Base-by-base conservation (phyloP, 2,329 filamentous ascomycete genomes). In the Meredithiella fracta region DNA sequence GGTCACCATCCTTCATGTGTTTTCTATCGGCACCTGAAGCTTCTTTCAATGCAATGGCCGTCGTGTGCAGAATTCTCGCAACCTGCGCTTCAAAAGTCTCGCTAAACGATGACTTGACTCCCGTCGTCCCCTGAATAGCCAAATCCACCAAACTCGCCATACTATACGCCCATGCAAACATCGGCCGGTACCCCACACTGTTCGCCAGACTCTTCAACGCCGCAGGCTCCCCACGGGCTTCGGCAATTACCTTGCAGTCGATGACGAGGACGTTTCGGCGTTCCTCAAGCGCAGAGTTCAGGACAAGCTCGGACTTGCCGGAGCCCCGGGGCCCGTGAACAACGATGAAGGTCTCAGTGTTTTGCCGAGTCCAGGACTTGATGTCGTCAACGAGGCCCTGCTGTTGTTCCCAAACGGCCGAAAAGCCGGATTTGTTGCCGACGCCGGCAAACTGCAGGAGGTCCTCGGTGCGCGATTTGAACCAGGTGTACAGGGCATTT, bases 141-240 rank as follows among this genome's bases (percentile, higher is more conserved):
- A 97, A 77, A 63, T 97, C 92, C 60, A 95, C 75, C 69, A 96
- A 79, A 66, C 89, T 94, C 68, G 86, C 94, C 61, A 97, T 80
- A 64, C 82, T 95, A 68, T 97, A 96, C 70, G 94, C 85, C 86
- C 90, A 97, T 0, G 87, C 94, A 67, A 98, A 98, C 0, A 98
- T 81, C 0, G 92, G 92, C 7, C 86, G 77, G 65, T 96, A 97
- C 7, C 92, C 91, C 51, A 97, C 90, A 60, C 90, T 80, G 1
- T 74, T 71, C 0, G 91, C 92, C 4, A 92, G 82, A 42, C 84
- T 82, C 59, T 80, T 80, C 63, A 98, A 95, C 0, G 86, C 95
- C 2, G 82, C 80, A 6, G 83, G 82, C 64, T 98, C 92, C 3
- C 92, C 90, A 55, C 86, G 80, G 1, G 91, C 89, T 67, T 97